Conservation (phyloP, 1,139 yeast genomes). For the Candida sp. region DNA sequence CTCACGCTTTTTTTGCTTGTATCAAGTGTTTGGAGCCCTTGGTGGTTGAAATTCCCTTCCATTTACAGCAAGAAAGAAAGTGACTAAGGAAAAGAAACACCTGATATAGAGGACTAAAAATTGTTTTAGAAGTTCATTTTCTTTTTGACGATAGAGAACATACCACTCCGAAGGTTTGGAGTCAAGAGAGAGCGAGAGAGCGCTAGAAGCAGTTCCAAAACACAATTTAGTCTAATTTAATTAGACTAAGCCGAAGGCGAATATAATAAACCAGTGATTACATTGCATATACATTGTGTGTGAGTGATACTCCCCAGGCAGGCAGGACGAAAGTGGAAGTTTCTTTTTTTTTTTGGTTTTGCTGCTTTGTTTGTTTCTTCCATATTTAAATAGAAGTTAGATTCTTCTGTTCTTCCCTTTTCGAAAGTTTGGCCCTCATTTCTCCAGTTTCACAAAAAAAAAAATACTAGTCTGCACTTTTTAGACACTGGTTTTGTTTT, state of each 20-base stretch:
- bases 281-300: no score
- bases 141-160: background rate
- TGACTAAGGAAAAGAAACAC: no score
- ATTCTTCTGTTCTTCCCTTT: background rate
- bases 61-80: background rate
- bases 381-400: background rate
- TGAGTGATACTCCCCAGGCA: no score
- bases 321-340: background rate
- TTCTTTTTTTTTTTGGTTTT: background rate
- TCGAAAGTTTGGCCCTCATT: no score
- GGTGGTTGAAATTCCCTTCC: background rate
- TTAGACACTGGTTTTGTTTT: background rate
- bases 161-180: background rate
- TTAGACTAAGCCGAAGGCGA: no score
- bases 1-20: background rate
- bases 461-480: background rate
- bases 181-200: background rate
- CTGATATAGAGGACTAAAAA: background rate
- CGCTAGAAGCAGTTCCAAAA: background rate
- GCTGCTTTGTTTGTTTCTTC: background rate
- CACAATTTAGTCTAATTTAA: background rate
- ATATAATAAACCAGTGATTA: no score
- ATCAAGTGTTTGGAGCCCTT: constrained; percentile 1
- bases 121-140: background rate
- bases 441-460: background rate